Base-by-base conservation (phyloP, 148 eudicot species). In the Nepenthes gracilis region DNA sequence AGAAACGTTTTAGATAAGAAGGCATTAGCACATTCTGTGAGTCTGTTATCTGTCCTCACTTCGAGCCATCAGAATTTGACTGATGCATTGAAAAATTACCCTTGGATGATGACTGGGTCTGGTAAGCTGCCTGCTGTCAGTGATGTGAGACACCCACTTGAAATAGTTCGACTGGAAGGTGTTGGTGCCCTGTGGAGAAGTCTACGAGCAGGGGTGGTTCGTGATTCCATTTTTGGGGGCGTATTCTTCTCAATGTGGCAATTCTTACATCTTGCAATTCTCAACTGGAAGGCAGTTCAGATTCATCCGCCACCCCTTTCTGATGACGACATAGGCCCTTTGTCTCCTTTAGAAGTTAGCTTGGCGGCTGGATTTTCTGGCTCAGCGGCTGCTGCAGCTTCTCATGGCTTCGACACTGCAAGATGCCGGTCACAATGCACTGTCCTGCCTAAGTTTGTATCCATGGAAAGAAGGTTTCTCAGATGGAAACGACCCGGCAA, bases 31-130 rank as follows among this genome's bases (percentile, higher is more conserved):
- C 84, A 82, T 49, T 77, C 85, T 40, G 76, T 76, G 53, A 81
- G 73, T 63, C 83, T 93, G 37, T 77, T 93, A 64, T 82, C 96
- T 35, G 79, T 84, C 47, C 71, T 93, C 49, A 66, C 81, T 36
- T 65, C 76, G 47, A 84, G 78, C 55, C 64, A 74, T 69, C 58
- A 62, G 15, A 74, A 81, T 56, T 61, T 88, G 55, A 53, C 61
- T n/a, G 81, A 72, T 69, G 82, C 82, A 23, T 64, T 93, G 67
- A 88, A 72, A 81, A 88, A 84, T 65, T 79, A 86, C 66, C 96
- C 98, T 1, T 93, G 98, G 98, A 93, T 81, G 82, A 84, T 93
- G 82, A 82, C 96, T 47, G 98, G 98, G 36, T 84, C 98, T 63
- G 98, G 96, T 40, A 82, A 75, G 67, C 78, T 91, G 52, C 98